phyloP scores from a whole-genome alignment of 176 grass and related monocot species.

The Pharus latifolius region DNA sequence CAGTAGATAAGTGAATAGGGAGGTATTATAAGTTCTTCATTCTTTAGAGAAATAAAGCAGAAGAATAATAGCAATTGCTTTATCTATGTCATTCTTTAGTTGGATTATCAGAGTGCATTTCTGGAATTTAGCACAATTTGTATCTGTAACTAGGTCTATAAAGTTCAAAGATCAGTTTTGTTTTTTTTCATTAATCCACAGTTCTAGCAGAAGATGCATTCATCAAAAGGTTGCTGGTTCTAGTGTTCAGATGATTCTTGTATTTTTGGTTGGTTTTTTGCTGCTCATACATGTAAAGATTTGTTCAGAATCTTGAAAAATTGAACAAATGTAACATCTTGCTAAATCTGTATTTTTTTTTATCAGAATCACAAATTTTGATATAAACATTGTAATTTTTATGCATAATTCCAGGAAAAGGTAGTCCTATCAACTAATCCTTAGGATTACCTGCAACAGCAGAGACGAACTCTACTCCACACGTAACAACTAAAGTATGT shows the following conservation, averaged over 20 bases:
- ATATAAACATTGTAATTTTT: too few relatives aligned
- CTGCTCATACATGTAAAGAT: not conserved
- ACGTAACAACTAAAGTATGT: too few relatives aligned
- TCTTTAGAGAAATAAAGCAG: conserved; percentile 4
- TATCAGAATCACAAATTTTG: not conserved
- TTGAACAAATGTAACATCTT: not conserved
- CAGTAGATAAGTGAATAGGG: not conserved
- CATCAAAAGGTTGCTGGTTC: not conserved
- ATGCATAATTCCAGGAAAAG: too few relatives aligned
- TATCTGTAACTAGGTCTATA: not conserved
- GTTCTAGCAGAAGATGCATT: not conserved
- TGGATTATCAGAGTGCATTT: not conserved
- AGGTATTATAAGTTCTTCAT: conserved; percentile 21
- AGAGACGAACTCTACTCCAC: too few relatives aligned
- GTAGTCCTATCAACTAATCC: too few relatives aligned
- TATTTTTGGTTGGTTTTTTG: not conserved
- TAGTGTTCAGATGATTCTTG: not conserved
- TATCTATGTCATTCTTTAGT: not conserved
- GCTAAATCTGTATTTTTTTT: not conserved
- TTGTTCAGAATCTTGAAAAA: not conserved
- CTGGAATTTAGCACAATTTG: not conserved
- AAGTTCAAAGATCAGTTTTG: not conserved
- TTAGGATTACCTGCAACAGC: too few relatives aligned
- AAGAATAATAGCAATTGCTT: not conserved
- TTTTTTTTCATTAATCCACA: not conserved